Evolutionary conservation across 2,329 filamentous ascomycete genomes (phyloP), one percentile per base, ranked within the genome.

Genomic region (Exophiala spinifera): DNA sequence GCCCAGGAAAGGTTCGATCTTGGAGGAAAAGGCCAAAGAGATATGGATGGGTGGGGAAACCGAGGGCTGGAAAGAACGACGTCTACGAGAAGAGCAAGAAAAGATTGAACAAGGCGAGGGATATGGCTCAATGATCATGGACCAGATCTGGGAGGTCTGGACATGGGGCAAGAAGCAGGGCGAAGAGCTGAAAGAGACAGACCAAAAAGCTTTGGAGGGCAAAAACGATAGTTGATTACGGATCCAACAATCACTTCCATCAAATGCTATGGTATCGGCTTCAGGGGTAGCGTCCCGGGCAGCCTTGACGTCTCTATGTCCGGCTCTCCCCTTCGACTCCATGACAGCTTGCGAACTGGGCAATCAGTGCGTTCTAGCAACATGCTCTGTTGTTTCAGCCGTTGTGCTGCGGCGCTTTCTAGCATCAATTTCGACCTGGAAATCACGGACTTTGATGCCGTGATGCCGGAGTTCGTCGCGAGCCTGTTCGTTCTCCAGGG

Each of bases 41-140:
- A 49, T 65, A n/a, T 66, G 63, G 64, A 65, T 63, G 63, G 73
- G 71, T 23, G 66, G 65, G 15, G 72, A 75, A 66, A 63, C 61
- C 17, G 69, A 70, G 49, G 73, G 60, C 4, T 76, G 69, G 61
- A 66, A 67, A 42, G 68, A 71, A 45, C 72, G 57, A 49, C 70
- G 69, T 59, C 68, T 72, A 34, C 68, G 66, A 40, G 73, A 74
- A 53, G 70, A 64, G 51, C 64, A 66, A 63, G 70, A 73, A 43
- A 72, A 71, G 46, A 62, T 68, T 21, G 62, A 60, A 37, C 57
- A 65, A 46, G 66, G 67, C 37, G 74, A 73, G 57, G 71, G 73
- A 1, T 76, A 76, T 65, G 67, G 71, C 0, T 70, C 72, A 67
- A 66, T 76, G 67, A 76, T 76, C 47, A 67, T 68, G 59, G 72